Evolutionary conservation across 1,284 basidiomycete species (phyloP).

Genomic region (Irpex lacteus): DNA sequence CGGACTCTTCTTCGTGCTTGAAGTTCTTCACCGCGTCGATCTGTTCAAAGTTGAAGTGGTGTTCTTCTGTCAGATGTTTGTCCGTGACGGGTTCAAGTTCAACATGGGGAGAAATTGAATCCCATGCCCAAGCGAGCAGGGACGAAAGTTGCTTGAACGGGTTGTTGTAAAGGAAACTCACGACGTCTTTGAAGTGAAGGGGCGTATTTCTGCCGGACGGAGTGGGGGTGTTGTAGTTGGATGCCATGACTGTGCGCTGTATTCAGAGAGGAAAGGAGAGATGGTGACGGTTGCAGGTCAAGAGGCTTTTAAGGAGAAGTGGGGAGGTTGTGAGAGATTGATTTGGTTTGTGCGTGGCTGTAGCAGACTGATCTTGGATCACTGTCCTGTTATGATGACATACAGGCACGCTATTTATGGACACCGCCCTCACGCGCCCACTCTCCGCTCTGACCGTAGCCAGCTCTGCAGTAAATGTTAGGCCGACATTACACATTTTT

Average conservation of each 20-base stretch:
- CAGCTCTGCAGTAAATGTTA: background rate
- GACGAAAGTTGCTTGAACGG: background rate
- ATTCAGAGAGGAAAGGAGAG: background rate
- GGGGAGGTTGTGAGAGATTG: background rate
- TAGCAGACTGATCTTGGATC: background rate
- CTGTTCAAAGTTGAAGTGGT: conserved; percentile 25
- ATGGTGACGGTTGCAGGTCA: background rate
- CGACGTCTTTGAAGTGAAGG: conserved; percentile 18
- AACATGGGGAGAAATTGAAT: background rate
- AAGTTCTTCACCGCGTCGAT: conserved; percentile 37
- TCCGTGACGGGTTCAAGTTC: conserved; percentile 10
- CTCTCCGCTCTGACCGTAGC: too few species aligned
- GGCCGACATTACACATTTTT: background rate
- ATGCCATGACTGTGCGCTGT: background rate
- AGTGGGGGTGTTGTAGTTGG: conserved; percentile 1
- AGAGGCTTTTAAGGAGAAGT: background rate
- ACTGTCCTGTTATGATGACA: background rate
- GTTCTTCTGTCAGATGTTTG: conserved; percentile 17
- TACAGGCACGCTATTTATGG: background rate
- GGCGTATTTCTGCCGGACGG: background rate
- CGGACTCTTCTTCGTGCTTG: conserved; percentile 76
- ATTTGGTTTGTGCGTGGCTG: background rate
- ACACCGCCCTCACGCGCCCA: background rate
- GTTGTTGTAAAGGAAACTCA: conserved; percentile 12
- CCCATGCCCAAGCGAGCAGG: conserved; percentile 6